A percentile compares a stretch with the other conserved stretches of the same genome.
Conservation (phyloP, 179 eudicot genomes). For the Drosera spatulata region DNA sequence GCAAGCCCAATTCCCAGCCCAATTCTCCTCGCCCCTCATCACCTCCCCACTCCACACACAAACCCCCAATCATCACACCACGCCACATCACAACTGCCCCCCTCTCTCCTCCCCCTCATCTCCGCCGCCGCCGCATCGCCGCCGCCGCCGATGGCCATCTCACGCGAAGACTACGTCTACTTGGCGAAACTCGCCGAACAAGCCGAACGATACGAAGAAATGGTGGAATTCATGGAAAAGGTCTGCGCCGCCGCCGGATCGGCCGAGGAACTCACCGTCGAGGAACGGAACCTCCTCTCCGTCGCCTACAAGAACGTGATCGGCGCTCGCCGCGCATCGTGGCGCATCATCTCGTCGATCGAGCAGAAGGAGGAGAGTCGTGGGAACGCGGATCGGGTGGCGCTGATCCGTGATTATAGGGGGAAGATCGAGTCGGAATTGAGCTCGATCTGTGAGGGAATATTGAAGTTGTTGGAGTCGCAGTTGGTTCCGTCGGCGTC, state of each 20-base stretch:
- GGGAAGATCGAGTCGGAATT: slow-evolving; percentile 29
- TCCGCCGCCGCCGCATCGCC: too few species aligned
- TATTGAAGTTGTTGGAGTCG: slow-evolving; percentile 26
- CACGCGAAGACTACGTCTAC: slow-evolving; percentile 7
- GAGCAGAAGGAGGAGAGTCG: slow-evolving; percentile 43
- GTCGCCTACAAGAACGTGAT: slow-evolving; percentile 22
- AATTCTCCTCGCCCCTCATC: too few species aligned
- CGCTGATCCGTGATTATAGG: slow-evolving; percentile 25
- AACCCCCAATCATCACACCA: too few species aligned
- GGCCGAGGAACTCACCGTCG: slow-evolving; percentile 12
- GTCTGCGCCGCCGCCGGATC: not conserved
- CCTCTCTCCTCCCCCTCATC: too few species aligned
- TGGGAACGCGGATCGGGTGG: slow-evolving; percentile 31
- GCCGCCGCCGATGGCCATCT: too few species aligned
- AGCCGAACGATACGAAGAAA: slow-evolving; percentile 11
- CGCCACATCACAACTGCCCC: too few species aligned
- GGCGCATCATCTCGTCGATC: slow-evolving; percentile 40
- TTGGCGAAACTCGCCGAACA: slow-evolving; percentile 9
- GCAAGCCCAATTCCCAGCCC: too few species aligned
- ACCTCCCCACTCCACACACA: too few species aligned
- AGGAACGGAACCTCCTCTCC: slow-evolving; percentile 4
- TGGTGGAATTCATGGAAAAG: slow-evolving; percentile 12
- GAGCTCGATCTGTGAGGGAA: slow-evolving; percentile 32
- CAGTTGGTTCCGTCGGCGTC: slow-evolving; percentile 31
- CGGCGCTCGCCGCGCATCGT: slow-evolving; percentile 42